phyloP scores from a whole-genome alignment of 257 asterid genomes.

The Nicotiana benthamiana region DNA sequence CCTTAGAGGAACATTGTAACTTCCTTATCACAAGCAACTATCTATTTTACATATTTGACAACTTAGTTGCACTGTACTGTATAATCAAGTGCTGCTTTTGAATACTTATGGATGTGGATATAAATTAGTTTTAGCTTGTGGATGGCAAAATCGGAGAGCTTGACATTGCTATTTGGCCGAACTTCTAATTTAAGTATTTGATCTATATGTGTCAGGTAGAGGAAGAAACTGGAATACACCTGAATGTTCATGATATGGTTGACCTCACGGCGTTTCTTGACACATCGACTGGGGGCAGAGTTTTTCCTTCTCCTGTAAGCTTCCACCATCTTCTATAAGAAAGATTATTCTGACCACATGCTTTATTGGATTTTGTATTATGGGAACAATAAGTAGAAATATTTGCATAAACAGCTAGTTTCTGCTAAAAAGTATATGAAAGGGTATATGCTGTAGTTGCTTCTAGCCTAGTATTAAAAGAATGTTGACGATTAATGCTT shows the following conservation, averaged over 20 bases:
- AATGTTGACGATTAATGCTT: background rate
- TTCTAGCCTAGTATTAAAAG: background rate
- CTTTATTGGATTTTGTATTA: background rate
- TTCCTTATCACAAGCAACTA: background rate
- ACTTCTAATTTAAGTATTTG: background rate
- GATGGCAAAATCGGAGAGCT: background rate
- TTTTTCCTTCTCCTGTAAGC: conserved; percentile 78
- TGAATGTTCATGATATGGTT: conserved; percentile 53
- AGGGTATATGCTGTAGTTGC: background rate
- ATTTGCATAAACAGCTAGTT: background rate
- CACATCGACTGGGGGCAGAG: conserved; percentile 62
- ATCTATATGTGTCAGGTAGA: conserved; percentile 52
- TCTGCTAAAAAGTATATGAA: background rate
- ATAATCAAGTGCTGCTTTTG: background rate
- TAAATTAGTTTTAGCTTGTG: background rate
- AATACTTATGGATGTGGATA: background rate
- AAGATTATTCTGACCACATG: background rate
- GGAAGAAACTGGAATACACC: conserved; percentile 80
- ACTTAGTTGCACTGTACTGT: background rate
- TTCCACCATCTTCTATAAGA: background rate
- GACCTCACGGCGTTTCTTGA: conserved; percentile 80
- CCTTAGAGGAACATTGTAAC: background rate
- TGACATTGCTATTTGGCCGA: background rate
- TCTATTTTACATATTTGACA: background rate
- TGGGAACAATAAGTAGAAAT: background rate